A percentile compares a stretch with the other conserved stretches of the same genome.
These are phyloP conservation scores for Scopulariopsis brevicaulis DNA, from an alignment of 2,329 filamentous ascomycete genomes.

Conservation along the genomic window DNA sequence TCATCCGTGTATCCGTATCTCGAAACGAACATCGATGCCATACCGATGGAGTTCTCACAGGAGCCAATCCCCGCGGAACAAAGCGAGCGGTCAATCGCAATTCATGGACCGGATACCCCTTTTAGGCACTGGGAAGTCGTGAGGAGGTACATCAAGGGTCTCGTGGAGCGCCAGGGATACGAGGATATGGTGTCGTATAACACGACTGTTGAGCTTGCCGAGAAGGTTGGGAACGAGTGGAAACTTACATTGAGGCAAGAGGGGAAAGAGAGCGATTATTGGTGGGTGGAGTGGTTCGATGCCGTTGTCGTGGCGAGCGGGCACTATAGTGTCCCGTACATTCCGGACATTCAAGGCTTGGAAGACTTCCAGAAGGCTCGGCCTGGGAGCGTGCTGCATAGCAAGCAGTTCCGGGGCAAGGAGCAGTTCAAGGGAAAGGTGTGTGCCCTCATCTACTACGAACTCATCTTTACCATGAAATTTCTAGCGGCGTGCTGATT, in stretches of 20 bases:
- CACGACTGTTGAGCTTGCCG: conserved; percentile 49
- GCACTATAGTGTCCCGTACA: conserved; percentile 48
- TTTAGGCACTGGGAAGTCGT: conserved; percentile 52
- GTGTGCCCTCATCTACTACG: conserved; percentile 4
- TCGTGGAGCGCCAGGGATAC: conserved; percentile 42
- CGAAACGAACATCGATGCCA: conserved; percentile 52
- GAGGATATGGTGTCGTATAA: conserved; percentile 38
- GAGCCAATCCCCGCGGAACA: conserved; percentile 35
- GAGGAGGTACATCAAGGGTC: conserved; percentile 36
- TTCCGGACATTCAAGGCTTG: conserved; percentile 36
- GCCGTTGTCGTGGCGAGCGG: conserved; percentile 49
- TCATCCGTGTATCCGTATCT: conserved; percentile 50
- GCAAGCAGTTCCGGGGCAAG: conserved; percentile 38
- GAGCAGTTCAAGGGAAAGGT: conserved; percentile 34
- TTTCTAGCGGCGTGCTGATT: not conserved
- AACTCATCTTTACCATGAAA: not conserved
- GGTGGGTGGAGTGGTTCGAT: conserved; percentile 40
- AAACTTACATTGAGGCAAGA: conserved; percentile 35
- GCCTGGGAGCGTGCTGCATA: conserved; percentile 41
- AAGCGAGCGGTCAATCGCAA: conserved; percentile 15
- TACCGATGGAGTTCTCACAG: conserved; percentile 49
- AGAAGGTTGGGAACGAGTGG: conserved; percentile 39
- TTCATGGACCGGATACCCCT: conserved; percentile 42
- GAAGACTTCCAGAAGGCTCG: conserved; percentile 29
- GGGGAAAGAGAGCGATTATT: conserved; percentile 21